A percentile compares a stretch with the other conserved stretches of the same genome.
Evolutionary conservation across 371 early-diverging fungal genomes (phyloP).

Genomic region (Furculomyces boomerangus): DNA sequence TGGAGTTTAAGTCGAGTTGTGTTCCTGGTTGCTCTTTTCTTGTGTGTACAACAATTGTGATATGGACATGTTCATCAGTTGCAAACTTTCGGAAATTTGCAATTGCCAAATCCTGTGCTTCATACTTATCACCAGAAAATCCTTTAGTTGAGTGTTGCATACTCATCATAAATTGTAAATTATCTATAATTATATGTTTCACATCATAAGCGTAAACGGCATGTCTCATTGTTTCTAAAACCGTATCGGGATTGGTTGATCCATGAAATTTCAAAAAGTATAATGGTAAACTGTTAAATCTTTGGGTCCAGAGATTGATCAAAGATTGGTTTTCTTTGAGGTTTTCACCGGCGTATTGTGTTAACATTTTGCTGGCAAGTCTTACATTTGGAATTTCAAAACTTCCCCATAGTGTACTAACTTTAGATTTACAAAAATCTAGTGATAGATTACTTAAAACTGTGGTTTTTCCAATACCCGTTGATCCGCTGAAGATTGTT

Average conservation of each 20-base stretch:
- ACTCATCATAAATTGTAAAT: constrained; percentile 63
- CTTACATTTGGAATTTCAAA: constrained; percentile 60
- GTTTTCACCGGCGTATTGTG: constrained; percentile 41
- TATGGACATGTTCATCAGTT: constrained; percentile 51
- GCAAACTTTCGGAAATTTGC: constrained; percentile 47
- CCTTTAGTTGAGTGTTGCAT: constrained; percentile 33
- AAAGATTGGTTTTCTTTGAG: constrained; percentile 20
- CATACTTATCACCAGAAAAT: constrained; percentile 37
- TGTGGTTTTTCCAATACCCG: constrained; percentile 61
- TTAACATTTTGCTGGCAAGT: constrained; percentile 50
- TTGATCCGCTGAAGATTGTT: constrained; percentile 54
- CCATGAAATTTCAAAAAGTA: constrained; percentile 64
- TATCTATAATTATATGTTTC: constrained; percentile 54
- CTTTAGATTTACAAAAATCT: constrained; percentile 50
- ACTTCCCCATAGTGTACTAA: constrained; percentile 62
- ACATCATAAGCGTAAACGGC: constrained; percentile 53
- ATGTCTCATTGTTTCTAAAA: constrained; percentile 47
- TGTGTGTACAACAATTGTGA: constrained; percentile 59
- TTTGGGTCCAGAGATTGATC: constrained; percentile 12
- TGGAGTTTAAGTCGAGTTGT: constrained; percentile 42
- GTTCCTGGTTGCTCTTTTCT: constrained; percentile 39
- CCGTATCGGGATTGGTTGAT: constrained; percentile 41
- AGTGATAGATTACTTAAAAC: constrained; percentile 52
- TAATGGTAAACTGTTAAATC: constrained; percentile 52
- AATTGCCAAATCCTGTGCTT: constrained; percentile 49